phyloP scores from a whole-genome alignment of 768 basidiomycete genomes.

The Boletus patriciae region DNA sequence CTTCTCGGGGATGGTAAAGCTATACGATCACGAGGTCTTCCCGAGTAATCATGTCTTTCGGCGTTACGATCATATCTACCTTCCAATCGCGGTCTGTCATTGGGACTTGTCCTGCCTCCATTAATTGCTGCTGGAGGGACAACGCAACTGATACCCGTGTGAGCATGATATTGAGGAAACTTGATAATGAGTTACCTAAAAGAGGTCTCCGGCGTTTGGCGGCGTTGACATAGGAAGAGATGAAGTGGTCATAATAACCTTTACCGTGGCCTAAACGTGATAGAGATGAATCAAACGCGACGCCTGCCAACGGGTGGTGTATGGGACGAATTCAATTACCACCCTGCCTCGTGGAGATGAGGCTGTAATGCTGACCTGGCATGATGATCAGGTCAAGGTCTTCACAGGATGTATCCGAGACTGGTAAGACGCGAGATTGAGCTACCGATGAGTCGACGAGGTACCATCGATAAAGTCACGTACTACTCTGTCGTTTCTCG shows the following conservation, averaged over 20 bases:
- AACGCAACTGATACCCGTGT: constrained; percentile 53
- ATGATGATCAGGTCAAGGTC: constrained; percentile 63
- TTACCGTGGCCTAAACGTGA: constrained; percentile 80
- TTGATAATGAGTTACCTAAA: constrained; percentile 48
- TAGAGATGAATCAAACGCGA: constrained; percentile 70
- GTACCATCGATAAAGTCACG: constrained; percentile 22
- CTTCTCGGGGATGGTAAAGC: constrained; percentile 7
- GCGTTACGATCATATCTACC: constrained; percentile 60
- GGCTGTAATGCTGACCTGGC: constrained; percentile 49
- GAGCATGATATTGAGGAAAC: constrained; percentile 10
- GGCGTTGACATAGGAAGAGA: constrained; percentile 49
- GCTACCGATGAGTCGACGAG: background rate
- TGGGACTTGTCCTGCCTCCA: constrained; percentile 53
- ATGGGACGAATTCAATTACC: constrained; percentile 6
- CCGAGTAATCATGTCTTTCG: constrained; percentile 37
- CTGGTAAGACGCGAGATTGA: constrained; percentile 17
- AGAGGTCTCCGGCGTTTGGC: constrained; percentile 49
- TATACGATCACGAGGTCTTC: constrained; percentile 23
- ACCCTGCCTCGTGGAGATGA: constrained; percentile 7
- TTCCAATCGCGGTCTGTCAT: constrained; percentile 59
- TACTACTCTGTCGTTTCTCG: constrained; percentile 52
- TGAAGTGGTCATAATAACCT: constrained; percentile 79
- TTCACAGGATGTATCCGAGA: constrained; percentile 36
- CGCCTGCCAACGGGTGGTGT: constrained; percentile 42
- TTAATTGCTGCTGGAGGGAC: constrained; percentile 61